Evolutionary conservation across 495 filamentous ascomycete genomes (phyloP).

Genomic region (Lophium mytilinum): DNA sequence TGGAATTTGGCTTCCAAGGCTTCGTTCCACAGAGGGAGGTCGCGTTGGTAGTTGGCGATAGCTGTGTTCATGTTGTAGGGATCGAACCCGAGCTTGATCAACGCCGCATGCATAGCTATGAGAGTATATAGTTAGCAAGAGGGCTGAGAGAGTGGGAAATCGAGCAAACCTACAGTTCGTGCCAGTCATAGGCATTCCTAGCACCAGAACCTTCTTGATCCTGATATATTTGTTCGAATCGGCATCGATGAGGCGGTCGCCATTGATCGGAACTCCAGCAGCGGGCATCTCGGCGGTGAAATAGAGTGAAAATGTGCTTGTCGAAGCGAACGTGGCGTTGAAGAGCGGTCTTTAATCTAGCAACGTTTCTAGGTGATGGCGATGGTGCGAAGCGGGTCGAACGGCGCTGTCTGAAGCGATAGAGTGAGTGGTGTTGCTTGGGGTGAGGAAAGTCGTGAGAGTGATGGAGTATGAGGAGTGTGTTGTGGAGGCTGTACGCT

Average conservation of each 20-base stretch:
- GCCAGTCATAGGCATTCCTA: background rate
- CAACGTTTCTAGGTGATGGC: too few species aligned
- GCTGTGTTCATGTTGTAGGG: slow-evolving; percentile 23
- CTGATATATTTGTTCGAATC: background rate
- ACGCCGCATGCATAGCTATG: background rate
- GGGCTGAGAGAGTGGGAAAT: background rate
- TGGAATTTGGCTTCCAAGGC: slow-evolving; percentile 24
- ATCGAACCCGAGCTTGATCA: slow-evolving; percentile 20
- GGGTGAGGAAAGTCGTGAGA: too few species aligned
- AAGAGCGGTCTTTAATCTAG: too few species aligned
- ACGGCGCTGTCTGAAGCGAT: too few species aligned
- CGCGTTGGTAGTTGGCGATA: background rate
- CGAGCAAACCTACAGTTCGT: background rate
- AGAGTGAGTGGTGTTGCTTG: too few species aligned
- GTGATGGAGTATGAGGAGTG: too few species aligned
- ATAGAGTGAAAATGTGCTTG: too few species aligned
- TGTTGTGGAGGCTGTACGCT: too few species aligned
- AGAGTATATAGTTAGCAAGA: background rate
- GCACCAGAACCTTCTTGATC: background rate
- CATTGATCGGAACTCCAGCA: too few species aligned
- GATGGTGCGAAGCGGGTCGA: too few species aligned
- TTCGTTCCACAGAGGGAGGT: slow-evolving; percentile 19
- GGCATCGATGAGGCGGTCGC: background rate
- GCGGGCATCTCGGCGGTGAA: too few species aligned
- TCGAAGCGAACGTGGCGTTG: too few species aligned